Base-by-base conservation (phyloP, 2,329 filamentous ascomycete species). In the Cladosporium sp. region DNA sequence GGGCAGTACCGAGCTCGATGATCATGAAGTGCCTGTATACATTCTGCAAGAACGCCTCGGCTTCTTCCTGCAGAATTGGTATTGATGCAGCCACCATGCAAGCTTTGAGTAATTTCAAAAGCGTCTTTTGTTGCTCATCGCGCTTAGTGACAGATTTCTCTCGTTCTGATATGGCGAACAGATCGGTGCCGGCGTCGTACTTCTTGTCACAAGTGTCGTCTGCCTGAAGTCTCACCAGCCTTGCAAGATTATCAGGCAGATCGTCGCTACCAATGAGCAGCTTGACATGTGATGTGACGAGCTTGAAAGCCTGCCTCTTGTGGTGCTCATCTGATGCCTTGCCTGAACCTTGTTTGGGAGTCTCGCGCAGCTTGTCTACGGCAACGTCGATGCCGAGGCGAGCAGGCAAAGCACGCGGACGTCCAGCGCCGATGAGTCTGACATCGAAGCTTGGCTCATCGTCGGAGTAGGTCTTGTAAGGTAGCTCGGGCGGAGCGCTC, bases 11-110 rank as follows among this genome's bases (percentile, higher is more conserved):
- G 28, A 99, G 84, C 77, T 99, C 95, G 33, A 99, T 82, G 53
- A 99, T 86, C 2, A 93, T 90, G 70, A 99, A 94, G 77, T 99
- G 96, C 61, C 89, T 89, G 73, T 92, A 96, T 11, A 97, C 82
- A 73, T 95, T 91, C 55, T 88, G 83, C 28, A 98, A 82, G 68
- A 99, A 90, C 5, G 86, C 77, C 44, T 88, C 87, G 0, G 94
- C 92, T 59, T 93, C 89, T 11, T 89, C 84, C 69, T 91, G 88
- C 68, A 97, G 88, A 37, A 93, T 91, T 0, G 91, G 88, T 10
- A 98, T 81, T 67, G 72, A 72, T 52, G 91, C 88, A 0, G 94
- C 91, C 75, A 91, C 92, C 77, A 98, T 91, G 72, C 92, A 85
- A 1, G 94, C 92, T 77, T 97, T 97, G 66, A 99, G 81, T 5